Conservation (phyloP, 2,329 filamentous ascomycete genomes). For the Aspergillus glaucus region DNA sequence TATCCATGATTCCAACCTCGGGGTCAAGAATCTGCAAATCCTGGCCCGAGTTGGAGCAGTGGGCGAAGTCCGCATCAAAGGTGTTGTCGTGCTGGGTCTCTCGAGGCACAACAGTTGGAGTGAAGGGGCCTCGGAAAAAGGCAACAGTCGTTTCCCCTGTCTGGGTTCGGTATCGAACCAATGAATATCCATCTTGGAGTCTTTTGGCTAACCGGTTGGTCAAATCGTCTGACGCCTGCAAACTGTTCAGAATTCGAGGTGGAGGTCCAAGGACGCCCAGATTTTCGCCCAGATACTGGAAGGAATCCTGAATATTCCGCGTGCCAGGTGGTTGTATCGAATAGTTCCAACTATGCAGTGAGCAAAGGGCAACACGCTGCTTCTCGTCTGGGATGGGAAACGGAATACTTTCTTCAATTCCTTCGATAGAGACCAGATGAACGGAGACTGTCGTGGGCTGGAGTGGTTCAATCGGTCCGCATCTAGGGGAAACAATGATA, state of each 20-base stretch:
- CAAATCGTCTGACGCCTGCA: too few species aligned
- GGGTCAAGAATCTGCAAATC: conserved; percentile 39
- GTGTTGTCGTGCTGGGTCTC: background rate
- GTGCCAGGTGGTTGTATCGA: conserved; percentile 27
- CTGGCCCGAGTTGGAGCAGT: conserved; percentile 26
- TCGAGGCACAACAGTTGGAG: conserved; percentile 19
- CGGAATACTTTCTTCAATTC: conserved; percentile 22
- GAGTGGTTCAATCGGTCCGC: conserved; percentile 24
- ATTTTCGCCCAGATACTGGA: conserved; percentile 1
- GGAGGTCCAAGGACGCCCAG: conserved; percentile 14
- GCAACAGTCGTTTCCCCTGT: conserved; percentile 39
- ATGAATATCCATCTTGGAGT: conserved; percentile 36
- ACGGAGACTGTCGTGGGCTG: conserved; percentile 22
- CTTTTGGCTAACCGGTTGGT: conserved; percentile 10
- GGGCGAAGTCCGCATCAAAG: background rate
- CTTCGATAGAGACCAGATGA: conserved; percentile 37
- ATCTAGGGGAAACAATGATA: conserved; percentile 31
- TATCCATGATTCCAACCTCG: conserved; percentile 37
- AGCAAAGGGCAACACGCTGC: conserved; percentile 28
- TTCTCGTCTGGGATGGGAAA: conserved; percentile 8
- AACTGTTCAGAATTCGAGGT: too few species aligned
- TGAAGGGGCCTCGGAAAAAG: conserved; percentile 35
- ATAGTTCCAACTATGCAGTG: conserved; percentile 40
- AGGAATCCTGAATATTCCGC: conserved; percentile 28
- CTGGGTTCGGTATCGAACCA: conserved; percentile 27